These are phyloP conservation scores for Torulaspora maleeae DNA, from an alignment of 805 yeast species.

Conservation along the genomic window DNA sequence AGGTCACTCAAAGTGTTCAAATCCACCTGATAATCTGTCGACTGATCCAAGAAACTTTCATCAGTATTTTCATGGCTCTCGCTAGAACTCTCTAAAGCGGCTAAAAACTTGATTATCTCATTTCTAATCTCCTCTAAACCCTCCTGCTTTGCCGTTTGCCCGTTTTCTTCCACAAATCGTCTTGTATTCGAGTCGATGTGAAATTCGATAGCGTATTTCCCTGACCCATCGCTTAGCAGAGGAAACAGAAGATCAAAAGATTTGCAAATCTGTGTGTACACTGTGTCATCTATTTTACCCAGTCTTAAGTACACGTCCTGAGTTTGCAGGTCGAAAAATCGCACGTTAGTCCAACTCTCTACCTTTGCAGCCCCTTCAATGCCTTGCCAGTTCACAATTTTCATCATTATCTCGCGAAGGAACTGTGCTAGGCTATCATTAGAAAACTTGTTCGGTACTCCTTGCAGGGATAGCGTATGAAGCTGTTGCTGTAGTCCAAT, in stretches of 20 bases:
- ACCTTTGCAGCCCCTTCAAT: slow-evolving; percentile 1
- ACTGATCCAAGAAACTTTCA: slow-evolving; percentile 4
- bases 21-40: slow-evolving; percentile 26
- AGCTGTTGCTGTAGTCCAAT: slow-evolving; percentile 27
- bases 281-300: slow-evolving; percentile 1
- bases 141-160: neutral
- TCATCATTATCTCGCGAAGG: slow-evolving; percentile 6
- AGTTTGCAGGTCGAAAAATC: slow-evolving; percentile 13
- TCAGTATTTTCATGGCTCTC: neutral
- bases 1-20: slow-evolving; percentile 30
- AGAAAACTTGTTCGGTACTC: slow-evolving; percentile 16
- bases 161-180: slow-evolving; percentile 15
- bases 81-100: neutral
- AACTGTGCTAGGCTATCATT: slow-evolving; percentile 14
- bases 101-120: neutral
- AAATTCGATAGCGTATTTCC: slow-evolving; percentile 7
- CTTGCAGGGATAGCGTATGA: slow-evolving; percentile 21
- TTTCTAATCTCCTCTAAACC: neutral
- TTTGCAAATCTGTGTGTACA: slow-evolving; percentile 6
- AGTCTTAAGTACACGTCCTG: slow-evolving; percentile 22
- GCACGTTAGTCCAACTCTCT: slow-evolving; percentile 17
- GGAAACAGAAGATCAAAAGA: slow-evolving; percentile 4
- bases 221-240: neutral
- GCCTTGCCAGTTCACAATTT: slow-evolving; percentile 1
- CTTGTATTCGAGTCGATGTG: slow-evolving; percentile 23